Percentiles rank a stretch among this genome's conserved stretches.
phyloP scores from a whole-genome alignment of 1,284 basidiomycete species.

The Ceraceosorus guamensis region DNA sequence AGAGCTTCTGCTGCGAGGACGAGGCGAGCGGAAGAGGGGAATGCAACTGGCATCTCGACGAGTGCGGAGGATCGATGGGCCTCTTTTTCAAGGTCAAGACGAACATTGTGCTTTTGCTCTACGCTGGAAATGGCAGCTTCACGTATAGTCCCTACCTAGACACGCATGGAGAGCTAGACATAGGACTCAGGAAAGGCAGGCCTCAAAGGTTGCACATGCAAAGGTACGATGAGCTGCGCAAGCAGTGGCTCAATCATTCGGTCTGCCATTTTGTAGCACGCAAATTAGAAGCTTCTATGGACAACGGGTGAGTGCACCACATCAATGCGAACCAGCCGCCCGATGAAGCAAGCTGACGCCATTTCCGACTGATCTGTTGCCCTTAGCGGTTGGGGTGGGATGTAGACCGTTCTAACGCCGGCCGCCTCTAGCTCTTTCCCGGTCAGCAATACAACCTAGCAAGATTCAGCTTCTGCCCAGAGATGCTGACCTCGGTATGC shows the following conservation, averaged over 20 bases:
- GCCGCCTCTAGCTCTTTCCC: too few relatives aligned
- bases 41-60: constrained; percentile 89
- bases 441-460: too few relatives aligned
- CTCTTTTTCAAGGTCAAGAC: constrained; percentile 87
- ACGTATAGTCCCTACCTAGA: constrained; percentile 86
- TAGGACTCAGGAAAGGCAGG: constrained; percentile 79
- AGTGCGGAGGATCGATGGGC: constrained; percentile 85
- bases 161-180: constrained; percentile 85
- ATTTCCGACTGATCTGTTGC: too few relatives aligned
- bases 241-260: constrained; percentile 79
- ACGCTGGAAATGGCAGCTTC: constrained; percentile 81
- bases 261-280: constrained; percentile 85
- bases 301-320: neutral
- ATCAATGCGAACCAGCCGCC: too few relatives aligned
- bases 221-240: constrained; percentile 85
- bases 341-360: too few relatives aligned
- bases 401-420: too few relatives aligned
- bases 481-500: too few relatives aligned
- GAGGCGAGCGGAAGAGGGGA: constrained; percentile 57
- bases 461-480: too few relatives aligned
- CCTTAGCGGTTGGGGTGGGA: too few relatives aligned
- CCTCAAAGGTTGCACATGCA: constrained; percentile 78
- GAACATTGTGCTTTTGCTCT: constrained; percentile 85
- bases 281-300: constrained; percentile 60
- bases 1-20: constrained; percentile 84